Conservation (phyloP, 2,329 filamentous ascomycete species). For the Verticillium albo-atrum region DNA sequence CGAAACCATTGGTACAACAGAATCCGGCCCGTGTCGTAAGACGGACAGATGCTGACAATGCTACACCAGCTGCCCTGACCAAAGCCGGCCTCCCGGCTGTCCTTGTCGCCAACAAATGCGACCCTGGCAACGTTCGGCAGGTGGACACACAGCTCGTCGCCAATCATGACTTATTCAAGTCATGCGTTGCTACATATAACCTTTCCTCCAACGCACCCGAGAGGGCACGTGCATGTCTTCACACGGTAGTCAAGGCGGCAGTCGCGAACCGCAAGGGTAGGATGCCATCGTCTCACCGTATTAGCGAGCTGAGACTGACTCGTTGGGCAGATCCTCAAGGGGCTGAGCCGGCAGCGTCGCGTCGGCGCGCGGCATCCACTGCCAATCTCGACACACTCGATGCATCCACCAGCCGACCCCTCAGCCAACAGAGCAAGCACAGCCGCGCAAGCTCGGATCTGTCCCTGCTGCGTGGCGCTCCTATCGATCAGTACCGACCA, state of each 20-base stretch:
- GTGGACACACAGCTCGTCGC: conserved; percentile 64
- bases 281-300: conserved; percentile 17
- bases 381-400: conserved; percentile 57
- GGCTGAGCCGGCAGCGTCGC: conserved; percentile 35
- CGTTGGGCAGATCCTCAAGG: conserved; percentile 7
- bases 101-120: conserved; percentile 87
- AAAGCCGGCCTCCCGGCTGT: conserved; percentile 71
- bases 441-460: conserved; percentile 69
- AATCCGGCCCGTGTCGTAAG: neutral
- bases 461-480: conserved; percentile 52
- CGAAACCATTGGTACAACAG: conserved; percentile 63
- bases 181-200: conserved; percentile 68
- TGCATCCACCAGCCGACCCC: conserved; percentile 42
- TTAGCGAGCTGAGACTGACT: neutral
- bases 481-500: conserved; percentile 30
- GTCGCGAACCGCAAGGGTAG: conserved; percentile 66
- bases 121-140: conserved; percentile 66
- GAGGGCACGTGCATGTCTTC: conserved; percentile 70
- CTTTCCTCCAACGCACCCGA: conserved; percentile 67
- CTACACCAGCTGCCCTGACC: conserved; percentile 62
- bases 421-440: conserved; percentile 61
- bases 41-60: conserved; percentile 14
- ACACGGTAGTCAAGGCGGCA: conserved; percentile 68
- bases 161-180: conserved; percentile 58
- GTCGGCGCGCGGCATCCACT: conserved; percentile 57